A percentile compares a stretch with the other conserved stretches of the same genome.
Conservation (phyloP, 2,329 filamentous ascomycete genomes). For the Cladobotryum protrusum region DNA sequence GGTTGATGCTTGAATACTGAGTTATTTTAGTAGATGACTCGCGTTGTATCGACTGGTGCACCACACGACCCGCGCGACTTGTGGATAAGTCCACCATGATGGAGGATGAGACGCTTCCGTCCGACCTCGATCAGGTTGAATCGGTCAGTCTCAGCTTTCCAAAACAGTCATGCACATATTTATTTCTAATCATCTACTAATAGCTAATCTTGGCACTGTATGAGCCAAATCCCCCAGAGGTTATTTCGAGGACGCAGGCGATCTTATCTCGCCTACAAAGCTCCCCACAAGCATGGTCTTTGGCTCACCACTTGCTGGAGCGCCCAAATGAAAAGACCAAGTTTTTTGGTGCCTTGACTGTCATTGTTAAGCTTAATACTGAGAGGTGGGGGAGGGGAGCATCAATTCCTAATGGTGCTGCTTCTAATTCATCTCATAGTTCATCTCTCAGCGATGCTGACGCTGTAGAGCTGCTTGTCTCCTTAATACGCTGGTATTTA, state of each 20-base stretch:
- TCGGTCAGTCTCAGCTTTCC: conserved; percentile 15
- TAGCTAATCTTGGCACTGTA: conserved; percentile 50
- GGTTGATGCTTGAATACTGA: too few relatives aligned
- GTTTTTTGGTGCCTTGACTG: conserved; percentile 89
- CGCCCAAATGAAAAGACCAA: conserved; percentile 68
- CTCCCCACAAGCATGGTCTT: conserved; percentile 75
- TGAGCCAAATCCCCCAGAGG: conserved; percentile 42
- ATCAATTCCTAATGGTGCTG: neutral
- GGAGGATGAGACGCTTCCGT: conserved; percentile 14
- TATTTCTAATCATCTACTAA: conserved; percentile 13
- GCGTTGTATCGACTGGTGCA: neutral
- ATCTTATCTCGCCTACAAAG: conserved; percentile 73
- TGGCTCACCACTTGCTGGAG: conserved; percentile 69
- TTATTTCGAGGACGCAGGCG: conserved; percentile 55
- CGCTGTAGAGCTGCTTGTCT: conserved; percentile 52
- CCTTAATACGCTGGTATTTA: conserved; percentile 58
- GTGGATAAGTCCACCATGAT: conserved; percentile 10
- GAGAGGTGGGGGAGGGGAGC: conserved; percentile 54
- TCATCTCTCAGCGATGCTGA: conserved; percentile 50
- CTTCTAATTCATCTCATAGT: conserved; percentile 20
- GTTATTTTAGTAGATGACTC: neutral
- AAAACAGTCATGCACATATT: neutral
- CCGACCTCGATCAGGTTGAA: conserved; percentile 20
- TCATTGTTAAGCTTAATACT: conserved; percentile 92
- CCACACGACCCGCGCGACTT: neutral